Evolutionary conservation across 768 basidiomycete genomes (phyloP).

Genomic region (Cantharellus anzutake): DNA sequence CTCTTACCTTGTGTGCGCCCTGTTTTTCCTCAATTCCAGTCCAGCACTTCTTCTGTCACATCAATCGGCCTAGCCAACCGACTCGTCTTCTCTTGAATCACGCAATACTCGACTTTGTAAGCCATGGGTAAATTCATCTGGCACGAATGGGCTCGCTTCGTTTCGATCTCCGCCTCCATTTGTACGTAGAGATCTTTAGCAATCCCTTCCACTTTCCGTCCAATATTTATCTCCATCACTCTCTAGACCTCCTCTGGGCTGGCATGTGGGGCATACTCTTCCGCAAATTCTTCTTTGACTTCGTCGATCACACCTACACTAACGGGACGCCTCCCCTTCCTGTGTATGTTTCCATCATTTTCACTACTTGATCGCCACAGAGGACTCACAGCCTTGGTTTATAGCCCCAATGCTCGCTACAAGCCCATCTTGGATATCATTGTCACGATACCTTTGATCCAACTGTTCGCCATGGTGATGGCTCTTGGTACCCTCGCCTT

Average conservation of each 20-base stretch:
- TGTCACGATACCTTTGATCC: constrained; percentile 60
- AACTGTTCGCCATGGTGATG: constrained; percentile 42
- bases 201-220: not conserved
- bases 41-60: constrained; percentile 6
- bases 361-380: too few species aligned
- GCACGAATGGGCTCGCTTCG: constrained; percentile 55
- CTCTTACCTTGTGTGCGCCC: constrained; percentile 6
- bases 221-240: not conserved
- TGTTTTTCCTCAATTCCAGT: not conserved
- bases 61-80: constrained; percentile 1
- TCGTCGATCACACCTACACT: constrained; percentile 35
- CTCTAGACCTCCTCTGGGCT: constrained; percentile 59
- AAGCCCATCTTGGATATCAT: constrained; percentile 53
- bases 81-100: constrained; percentile 8
- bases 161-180: constrained; percentile 46
- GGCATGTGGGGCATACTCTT: constrained; percentile 62
- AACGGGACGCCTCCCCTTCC: constrained; percentile 20
- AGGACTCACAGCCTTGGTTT: not conserved
- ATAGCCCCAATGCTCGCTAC: constrained; percentile 39
- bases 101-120: constrained; percentile 4
- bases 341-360: not conserved
- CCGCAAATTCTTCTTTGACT: constrained; percentile 96
- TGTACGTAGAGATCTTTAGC: constrained; percentile 33
- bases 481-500: constrained; percentile 40
- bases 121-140: constrained; percentile 68